These are phyloP conservation scores for Sarcodon sp. DNA, from an alignment of 768 basidiomycete genomes.

Conservation along the genomic window DNA sequence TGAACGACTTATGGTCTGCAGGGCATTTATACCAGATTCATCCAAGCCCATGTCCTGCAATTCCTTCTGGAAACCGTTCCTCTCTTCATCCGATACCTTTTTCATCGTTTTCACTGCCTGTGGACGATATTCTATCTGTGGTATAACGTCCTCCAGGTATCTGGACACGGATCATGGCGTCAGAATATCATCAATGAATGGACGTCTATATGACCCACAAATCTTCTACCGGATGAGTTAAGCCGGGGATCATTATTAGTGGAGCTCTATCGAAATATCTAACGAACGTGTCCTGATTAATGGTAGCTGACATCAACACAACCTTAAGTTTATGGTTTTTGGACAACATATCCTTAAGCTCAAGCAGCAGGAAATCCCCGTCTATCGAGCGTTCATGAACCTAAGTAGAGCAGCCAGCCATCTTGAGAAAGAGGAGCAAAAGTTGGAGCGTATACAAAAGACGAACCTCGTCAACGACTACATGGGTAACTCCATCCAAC, in stretches of 20 bases:
- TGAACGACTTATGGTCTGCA: constrained; percentile 47
- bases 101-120: constrained; percentile 19
- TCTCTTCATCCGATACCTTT: constrained; percentile 24
- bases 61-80: constrained; percentile 31
- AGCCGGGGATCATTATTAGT: constrained; percentile 73
- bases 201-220: constrained; percentile 27
- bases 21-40: constrained; percentile 31
- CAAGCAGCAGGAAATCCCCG: constrained; percentile 78
- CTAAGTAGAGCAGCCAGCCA: constrained; percentile 20
- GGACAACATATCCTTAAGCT: constrained; percentile 64
- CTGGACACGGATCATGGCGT: constrained; percentile 21
- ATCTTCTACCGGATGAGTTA: constrained; percentile 67
- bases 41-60: constrained; percentile 42
- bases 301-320: constrained; percentile 89
- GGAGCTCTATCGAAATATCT: constrained; percentile 78
- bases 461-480: constrained; percentile 82
- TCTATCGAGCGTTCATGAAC: constrained; percentile 90
- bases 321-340: constrained; percentile 60
- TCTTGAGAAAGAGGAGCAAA: not conserved
- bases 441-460: not conserved
- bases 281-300: constrained; percentile 78
- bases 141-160: constrained; percentile 74
- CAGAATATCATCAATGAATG: not conserved
- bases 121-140: constrained; percentile 42
- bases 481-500: constrained; percentile 61